Conservation (phyloP, 2,329 filamentous ascomycete genomes). For the Aspergillus floridensis region DNA sequence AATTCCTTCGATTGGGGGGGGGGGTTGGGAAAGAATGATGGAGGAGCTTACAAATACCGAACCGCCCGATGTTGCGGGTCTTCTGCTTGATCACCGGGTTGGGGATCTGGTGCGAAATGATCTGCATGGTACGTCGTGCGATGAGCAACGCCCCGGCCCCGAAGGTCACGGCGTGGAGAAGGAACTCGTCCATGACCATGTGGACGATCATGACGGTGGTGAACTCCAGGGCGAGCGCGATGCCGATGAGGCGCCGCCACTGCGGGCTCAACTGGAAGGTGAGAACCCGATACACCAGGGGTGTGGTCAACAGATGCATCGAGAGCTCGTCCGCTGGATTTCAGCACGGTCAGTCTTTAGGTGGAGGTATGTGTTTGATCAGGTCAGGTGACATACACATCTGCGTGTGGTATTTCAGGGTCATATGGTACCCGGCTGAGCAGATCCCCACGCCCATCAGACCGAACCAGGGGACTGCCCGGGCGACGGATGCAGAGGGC, state of each 20-base stretch:
- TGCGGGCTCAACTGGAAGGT: constrained; percentile 30
- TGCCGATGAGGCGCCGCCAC: constrained; percentile 24
- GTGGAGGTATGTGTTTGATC: neutral
- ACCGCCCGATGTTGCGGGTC: constrained; percentile 19
- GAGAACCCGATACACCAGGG: constrained; percentile 43
- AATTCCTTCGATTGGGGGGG: neutral
- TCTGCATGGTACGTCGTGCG: constrained; percentile 25
- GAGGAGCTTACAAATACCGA: constrained; percentile 27
- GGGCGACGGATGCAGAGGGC: constrained; percentile 20
- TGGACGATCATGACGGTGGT: constrained; percentile 42
- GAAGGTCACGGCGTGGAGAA: constrained; percentile 41
- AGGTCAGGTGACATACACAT: constrained; percentile 25
- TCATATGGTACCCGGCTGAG: constrained; percentile 32
- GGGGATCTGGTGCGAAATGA: constrained; percentile 35
- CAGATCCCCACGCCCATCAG: constrained; percentile 36
- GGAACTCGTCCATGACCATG: constrained; percentile 46
- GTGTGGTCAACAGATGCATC: constrained; percentile 46
- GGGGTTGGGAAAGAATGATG: too few relatives aligned
- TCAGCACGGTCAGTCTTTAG: neutral
- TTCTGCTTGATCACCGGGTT: constrained; percentile 25
- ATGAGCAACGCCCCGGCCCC: constrained; percentile 38
- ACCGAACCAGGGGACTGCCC: constrained; percentile 39
- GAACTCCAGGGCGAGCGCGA: constrained; percentile 20
- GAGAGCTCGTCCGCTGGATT: constrained; percentile 39
- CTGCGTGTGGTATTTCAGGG: constrained; percentile 33